Base-by-base conservation (phyloP, 768 basidiomycete genomes). In the Tricholomella constricta region DNA sequence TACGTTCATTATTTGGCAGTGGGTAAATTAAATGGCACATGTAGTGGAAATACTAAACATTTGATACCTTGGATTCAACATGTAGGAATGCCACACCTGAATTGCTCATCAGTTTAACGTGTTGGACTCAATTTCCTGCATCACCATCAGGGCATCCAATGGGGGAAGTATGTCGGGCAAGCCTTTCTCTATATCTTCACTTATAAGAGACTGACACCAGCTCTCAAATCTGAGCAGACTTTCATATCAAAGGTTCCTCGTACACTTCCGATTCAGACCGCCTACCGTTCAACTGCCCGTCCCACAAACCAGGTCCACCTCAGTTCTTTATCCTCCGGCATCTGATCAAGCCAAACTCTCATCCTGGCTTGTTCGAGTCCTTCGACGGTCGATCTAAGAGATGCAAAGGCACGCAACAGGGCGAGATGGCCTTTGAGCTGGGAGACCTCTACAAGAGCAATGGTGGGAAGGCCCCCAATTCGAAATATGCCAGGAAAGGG, bases 301-400 rank as follows among this genome's bases (percentile, higher is more conserved):
- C 63, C 66, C 2, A 75, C 71, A 55, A 75, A 72, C 69, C 69
- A 71, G 32, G 60, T 57, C 73, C 72, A 73, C 36, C 63, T 60
- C 45, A 55, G 57, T 23, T 71, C 69, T 23, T 54, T 60, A 35
- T 68, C 62, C 2, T 50, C 35, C 0, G 62, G 57, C 32, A 68
- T 47, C 31, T 32, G 31, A 14, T 32, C 31, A 32, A 11, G 31
- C 31, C 31, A 32, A 2, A 32, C 31, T 11, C 31, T 32, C 31
- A 32, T 32, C 4, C 14, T 14, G 10, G 31, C 10, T 10, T 32
- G 31, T 10, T 44, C 14, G 35, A 45, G 26, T 8, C 20, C 48
- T 25, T 70, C 68, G 3, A 72, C 65, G 6, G 47, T 48, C 10
- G 51, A 52, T 54, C 61, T 65, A 41, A 75, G 58, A 26, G 63